Percentiles rank a stretch among this genome's conserved stretches.
Conservation (phyloP, 148 eudicot genomes). For the Talinum fruticosum region DNA sequence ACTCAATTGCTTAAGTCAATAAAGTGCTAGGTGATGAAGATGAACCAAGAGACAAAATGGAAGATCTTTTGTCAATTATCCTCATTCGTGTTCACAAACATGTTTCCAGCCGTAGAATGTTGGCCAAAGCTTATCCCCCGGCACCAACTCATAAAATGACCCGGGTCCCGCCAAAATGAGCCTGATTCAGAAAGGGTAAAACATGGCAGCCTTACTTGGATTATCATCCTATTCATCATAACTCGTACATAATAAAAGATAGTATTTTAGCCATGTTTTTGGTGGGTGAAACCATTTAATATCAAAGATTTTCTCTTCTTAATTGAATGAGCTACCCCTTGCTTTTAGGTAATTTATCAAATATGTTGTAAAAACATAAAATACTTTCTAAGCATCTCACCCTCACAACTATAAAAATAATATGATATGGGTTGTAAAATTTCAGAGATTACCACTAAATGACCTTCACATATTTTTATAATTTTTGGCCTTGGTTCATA, state of each 20-base stretch:
- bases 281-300: background rate
- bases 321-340: background rate
- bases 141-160: background rate
- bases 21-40: too few relatives aligned
- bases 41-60: background rate
- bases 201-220: background rate
- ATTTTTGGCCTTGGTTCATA: background rate
- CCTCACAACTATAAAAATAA: background rate
- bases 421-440: background rate
- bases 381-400: background rate
- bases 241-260: background rate
- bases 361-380: background rate
- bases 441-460: background rate
- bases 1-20: too few relatives aligned
- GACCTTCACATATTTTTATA: background rate
- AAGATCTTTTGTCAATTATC: background rate
- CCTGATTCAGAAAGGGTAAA: background rate
- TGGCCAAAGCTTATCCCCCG: background rate
- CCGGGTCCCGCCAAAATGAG: background rate
- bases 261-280: background rate
- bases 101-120: background rate
- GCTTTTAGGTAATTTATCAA: background rate
- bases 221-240: background rate
- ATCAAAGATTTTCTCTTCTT: background rate
- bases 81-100: background rate